Base-by-base conservation (phyloP, 2,329 filamentous ascomycete genomes). In the Fusarium irregulare region DNA sequence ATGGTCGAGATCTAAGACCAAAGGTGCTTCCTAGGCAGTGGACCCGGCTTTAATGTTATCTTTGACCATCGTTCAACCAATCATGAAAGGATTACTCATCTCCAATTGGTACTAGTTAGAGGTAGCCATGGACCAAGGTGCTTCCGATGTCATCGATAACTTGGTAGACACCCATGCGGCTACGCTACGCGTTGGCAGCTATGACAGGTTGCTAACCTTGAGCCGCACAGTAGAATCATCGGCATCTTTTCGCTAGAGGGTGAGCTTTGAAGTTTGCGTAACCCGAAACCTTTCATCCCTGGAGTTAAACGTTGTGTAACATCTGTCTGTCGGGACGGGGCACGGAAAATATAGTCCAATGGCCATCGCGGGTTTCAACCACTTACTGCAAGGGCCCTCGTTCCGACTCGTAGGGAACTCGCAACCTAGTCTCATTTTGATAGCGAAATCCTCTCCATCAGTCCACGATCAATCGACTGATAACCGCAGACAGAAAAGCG, bases 1-100 rank as follows among this genome's bases (percentile, higher is more conserved):
- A 70, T 70, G 49, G 64, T 53, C 14, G 40, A 55, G 62, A 74
- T 68, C 60, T 60, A 59, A 73, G 64, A 72, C 64, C 51, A 47
- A n/a, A 3, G 30, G 48, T 23, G 25, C 10, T 40, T 27, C 23
- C 18, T 25, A 46, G 30, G 23, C 10, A 51, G 49, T 28, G 49
- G 18, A 51, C 27, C 49, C 49, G 32, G 23, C 18, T 42, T 28
- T 28, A 51, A 51, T 20, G 25, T 42, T 40, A 50, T 50, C 23
- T 20, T 21, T 27, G 49, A 51, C 16, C 32, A 42, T 41, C 23
- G 6, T 37, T 41, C 25, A 27, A 40, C 49, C 49, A 51, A 41
- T 41, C 49, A 51, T 12, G 34, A n/a, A 37, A 37, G 10, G 34
- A 37, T n/a, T 37, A 10, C 34, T n/a, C 34, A 37, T 37, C 18